phyloP scores from a whole-genome alignment of 371 early-diverging fungal species.

The Apophysomyces elegans region DNA sequence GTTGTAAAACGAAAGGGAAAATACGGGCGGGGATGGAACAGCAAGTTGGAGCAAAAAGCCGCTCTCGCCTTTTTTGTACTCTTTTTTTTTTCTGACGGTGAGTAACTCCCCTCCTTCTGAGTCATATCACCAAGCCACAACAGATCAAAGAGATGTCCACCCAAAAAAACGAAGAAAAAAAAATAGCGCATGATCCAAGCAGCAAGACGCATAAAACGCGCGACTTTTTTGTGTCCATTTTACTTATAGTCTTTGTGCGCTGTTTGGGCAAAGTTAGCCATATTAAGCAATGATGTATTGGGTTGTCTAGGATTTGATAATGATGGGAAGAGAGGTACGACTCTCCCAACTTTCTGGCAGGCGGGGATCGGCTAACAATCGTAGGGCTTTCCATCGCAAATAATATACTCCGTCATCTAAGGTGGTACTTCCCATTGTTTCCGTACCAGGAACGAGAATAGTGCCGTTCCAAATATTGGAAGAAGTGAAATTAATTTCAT shows the following conservation, averaged over 20 bases:
- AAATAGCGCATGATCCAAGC: too few species aligned
- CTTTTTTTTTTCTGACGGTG: neutral
- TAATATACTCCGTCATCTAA: conserved; percentile 15
- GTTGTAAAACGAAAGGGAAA: neutral
- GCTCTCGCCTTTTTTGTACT: conserved; percentile 2
- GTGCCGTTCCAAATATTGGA: conserved; percentile 24
- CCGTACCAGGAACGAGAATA: conserved; percentile 11
- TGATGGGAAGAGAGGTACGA: conserved; percentile 13
- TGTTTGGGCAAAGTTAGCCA: too few species aligned
- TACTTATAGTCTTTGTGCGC: too few species aligned
- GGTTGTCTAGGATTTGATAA: neutral
- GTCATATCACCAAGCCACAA: conserved; percentile 11
- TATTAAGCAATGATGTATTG: too few species aligned
- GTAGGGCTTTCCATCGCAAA: conserved; percentile 23
- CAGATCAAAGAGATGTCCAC: neutral
- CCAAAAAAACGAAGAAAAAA: too few species aligned
- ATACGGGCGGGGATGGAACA: conserved; percentile 1
- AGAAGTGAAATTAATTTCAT: neutral
- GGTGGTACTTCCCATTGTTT: neutral
- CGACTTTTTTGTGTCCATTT: too few species aligned
- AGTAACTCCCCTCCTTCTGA: neutral
- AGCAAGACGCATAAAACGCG: too few species aligned
- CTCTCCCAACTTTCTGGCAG: conserved; percentile 25
- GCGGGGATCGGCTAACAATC: conserved; percentile 19
- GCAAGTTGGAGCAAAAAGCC: neutral